phyloP scores from a whole-genome alignment of 495 filamentous ascomycete species.

The Clohesyomyces aquaticus region DNA sequence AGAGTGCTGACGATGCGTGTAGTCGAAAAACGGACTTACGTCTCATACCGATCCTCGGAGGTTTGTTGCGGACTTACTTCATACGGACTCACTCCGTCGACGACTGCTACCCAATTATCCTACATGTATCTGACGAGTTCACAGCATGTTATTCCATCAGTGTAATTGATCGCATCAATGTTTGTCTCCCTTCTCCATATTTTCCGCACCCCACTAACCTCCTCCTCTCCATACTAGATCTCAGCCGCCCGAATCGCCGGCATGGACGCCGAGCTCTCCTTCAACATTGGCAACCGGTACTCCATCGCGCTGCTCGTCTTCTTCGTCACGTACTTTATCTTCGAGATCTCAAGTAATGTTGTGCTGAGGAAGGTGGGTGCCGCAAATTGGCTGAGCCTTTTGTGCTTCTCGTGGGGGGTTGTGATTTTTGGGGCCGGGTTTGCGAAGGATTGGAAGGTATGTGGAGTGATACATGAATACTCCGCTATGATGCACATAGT shows the following conservation, averaged over 20 bases:
- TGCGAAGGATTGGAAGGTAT: conserved; percentile 52
- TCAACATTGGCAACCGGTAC: conserved; percentile 20
- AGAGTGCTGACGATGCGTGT: too few relatives aligned
- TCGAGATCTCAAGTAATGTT: conserved; percentile 63
- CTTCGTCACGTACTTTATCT: conserved; percentile 68
- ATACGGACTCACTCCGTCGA: too few relatives aligned
- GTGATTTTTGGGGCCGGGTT: conserved; percentile 56
- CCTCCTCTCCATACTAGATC: background rate
- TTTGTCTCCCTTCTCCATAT: background rate
- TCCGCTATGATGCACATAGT: too few relatives aligned
- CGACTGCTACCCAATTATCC: too few relatives aligned
- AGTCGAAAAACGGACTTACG: conserved; percentile 1
- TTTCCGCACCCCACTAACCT: background rate
- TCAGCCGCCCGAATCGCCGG: conserved; percentile 22
- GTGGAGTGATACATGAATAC: too few relatives aligned
- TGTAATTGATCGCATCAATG: conserved; percentile 27
- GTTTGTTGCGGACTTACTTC: background rate
- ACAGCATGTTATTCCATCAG: conserved; percentile 25
- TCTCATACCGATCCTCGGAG: conserved; percentile 10
- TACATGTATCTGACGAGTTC: background rate
- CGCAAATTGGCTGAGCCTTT: conserved; percentile 56
- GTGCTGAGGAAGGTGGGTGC: conserved; percentile 64
- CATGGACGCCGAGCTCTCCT: conserved; percentile 21
- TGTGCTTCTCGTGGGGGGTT: conserved; percentile 56
- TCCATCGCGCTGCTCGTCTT: conserved; percentile 65